These are phyloP conservation scores for Trichosporon sp. DNA, from an alignment of 1,284 basidiomycete species.

Conservation along the genomic window DNA sequence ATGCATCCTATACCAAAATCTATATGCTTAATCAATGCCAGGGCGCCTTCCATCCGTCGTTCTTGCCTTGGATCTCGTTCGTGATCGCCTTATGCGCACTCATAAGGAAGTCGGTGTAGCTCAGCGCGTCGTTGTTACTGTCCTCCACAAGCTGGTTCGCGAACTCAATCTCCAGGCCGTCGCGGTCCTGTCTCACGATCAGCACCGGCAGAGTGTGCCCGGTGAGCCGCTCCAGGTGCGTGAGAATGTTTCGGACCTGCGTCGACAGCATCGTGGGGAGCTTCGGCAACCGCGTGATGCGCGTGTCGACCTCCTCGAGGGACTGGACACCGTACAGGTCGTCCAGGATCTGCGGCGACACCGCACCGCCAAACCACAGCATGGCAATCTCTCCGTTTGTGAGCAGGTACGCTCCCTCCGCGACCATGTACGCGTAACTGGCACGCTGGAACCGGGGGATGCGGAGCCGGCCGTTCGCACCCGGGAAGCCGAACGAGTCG, in stretches of 20 bases:
- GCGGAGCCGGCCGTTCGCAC: slow-evolving; percentile 58
- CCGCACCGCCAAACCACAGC: slow-evolving; percentile 83
- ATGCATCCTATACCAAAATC: background rate
- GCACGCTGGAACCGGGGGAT: slow-evolving; percentile 78
- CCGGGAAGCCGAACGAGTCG: slow-evolving; percentile 63
- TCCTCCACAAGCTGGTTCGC: slow-evolving; percentile 97
- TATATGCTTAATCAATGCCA: slow-evolving; percentile 22
- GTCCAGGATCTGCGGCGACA: slow-evolving; percentile 72
- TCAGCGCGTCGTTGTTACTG: slow-evolving; percentile 89
- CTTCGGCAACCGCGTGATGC: slow-evolving; percentile 68
- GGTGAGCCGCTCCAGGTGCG: slow-evolving; percentile 63
- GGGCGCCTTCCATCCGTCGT: slow-evolving; percentile 45
- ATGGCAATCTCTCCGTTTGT: slow-evolving; percentile 88
- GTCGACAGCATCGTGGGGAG: slow-evolving; percentile 72
- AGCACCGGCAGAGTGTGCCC: slow-evolving; percentile 64
- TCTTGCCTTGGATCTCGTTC: slow-evolving; percentile 46
- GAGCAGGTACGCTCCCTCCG: slow-evolving; percentile 84
- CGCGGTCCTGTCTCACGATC: slow-evolving; percentile 86
- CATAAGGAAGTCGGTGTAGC: slow-evolving; percentile 66
- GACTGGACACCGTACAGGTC: slow-evolving; percentile 86
- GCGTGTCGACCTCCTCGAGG: slow-evolving; percentile 65
- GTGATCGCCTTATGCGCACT: slow-evolving; percentile 48
- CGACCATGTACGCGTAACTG: slow-evolving; percentile 83
- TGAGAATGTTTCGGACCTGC: slow-evolving; percentile 80
- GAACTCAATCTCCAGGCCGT: slow-evolving; percentile 91